Evolutionary conservation across 2,329 filamentous ascomycete genomes (phyloP).

Genomic region (Aspergillus sp.): DNA sequence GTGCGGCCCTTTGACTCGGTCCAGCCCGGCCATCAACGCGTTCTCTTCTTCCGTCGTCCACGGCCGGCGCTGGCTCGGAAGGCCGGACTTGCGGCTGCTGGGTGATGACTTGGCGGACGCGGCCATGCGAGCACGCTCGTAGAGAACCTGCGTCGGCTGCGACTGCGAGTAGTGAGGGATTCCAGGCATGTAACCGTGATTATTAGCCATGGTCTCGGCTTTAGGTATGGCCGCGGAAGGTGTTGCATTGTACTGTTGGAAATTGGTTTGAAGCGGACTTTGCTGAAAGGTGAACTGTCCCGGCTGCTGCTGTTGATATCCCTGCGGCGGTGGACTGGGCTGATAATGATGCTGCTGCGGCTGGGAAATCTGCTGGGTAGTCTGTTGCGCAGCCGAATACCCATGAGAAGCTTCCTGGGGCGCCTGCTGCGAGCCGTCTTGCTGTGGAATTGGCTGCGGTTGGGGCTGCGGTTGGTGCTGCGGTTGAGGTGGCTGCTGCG

Average conservation of each 20-base stretch:
- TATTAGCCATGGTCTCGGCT: constrained; percentile 25
- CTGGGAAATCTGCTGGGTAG: constrained; percentile 11
- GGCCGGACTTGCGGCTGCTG: constrained; percentile 42
- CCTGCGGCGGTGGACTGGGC: constrained; percentile 27
- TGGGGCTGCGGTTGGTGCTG: constrained; percentile 8
- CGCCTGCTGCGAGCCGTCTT: constrained; percentile 13
- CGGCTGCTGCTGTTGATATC: constrained; percentile 25
- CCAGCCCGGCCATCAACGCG: constrained; percentile 77
- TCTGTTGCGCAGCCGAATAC: constrained; percentile 6
- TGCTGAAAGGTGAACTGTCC: constrained; percentile 30
- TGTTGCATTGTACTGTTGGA: constrained; percentile 34
- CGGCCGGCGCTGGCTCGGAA: constrained; percentile 57
- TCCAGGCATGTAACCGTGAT: constrained; percentile 37
- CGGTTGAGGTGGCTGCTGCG: constrained; percentile 21
- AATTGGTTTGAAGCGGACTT: constrained; percentile 30
- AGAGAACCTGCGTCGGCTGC: constrained; percentile 47
- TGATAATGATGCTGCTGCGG: constrained; percentile 20
- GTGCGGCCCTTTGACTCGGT: constrained; percentile 80
- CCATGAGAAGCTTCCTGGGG: constrained; percentile 16
- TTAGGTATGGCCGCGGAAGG: constrained; percentile 20
- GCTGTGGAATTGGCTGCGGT: constrained; percentile 9
- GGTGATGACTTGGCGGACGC: constrained; percentile 48
- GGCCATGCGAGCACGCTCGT: constrained; percentile 48
- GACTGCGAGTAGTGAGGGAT: constrained; percentile 40
- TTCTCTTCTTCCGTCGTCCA: constrained; percentile 88